A percentile compares a stretch with the other conserved stretches of the same genome.
Evolutionary conservation across 2,329 filamentous ascomycete species (phyloP).

Genomic region (Plenodomus lindquistii): DNA sequence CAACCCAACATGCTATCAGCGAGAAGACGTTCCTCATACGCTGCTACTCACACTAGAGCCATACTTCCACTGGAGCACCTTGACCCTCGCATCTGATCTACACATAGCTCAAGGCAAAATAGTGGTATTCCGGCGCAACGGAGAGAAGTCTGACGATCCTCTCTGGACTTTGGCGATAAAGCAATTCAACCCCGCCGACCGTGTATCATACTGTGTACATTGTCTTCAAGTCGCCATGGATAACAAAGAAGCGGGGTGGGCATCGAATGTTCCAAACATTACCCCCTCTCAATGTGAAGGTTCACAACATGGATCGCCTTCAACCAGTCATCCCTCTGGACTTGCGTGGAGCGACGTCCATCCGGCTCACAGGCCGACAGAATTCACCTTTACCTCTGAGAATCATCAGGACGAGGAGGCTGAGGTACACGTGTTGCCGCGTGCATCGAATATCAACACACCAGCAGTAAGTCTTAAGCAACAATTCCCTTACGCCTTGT

Average conservation of each 20-base stretch:
- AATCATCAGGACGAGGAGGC: background rate
- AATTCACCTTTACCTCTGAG: background rate
- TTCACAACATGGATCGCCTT: background rate
- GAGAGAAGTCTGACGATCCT: constrained; percentile 7
- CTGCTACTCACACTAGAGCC: constrained; percentile 11
- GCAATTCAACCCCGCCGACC: background rate
- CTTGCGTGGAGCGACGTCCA: background rate
- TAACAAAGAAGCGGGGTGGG: constrained; percentile 2
- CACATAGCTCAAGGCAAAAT: constrained; percentile 3
- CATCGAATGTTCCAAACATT: background rate
- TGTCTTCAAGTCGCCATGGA: constrained; percentile 16
- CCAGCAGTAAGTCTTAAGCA: background rate
- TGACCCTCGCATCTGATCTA: constrained; percentile 2
- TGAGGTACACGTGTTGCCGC: background rate
- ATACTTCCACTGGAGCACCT: constrained; percentile 14
- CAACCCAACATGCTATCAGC: constrained; percentile 1
- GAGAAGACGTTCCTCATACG: background rate
- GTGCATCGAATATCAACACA: background rate
- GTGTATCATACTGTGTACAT: constrained; percentile 9
- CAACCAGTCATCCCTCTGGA: background rate
- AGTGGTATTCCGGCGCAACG: constrained; percentile 12
- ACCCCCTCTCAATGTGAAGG: no score
- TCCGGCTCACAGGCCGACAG: background rate
- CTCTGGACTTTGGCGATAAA: constrained; percentile 10
- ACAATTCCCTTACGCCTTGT: background rate